Evolutionary conservation across 2,329 filamentous ascomycete species (phyloP), one percentile per base, ranked within the genome.

Genomic region (Monascus ruber): DNA sequence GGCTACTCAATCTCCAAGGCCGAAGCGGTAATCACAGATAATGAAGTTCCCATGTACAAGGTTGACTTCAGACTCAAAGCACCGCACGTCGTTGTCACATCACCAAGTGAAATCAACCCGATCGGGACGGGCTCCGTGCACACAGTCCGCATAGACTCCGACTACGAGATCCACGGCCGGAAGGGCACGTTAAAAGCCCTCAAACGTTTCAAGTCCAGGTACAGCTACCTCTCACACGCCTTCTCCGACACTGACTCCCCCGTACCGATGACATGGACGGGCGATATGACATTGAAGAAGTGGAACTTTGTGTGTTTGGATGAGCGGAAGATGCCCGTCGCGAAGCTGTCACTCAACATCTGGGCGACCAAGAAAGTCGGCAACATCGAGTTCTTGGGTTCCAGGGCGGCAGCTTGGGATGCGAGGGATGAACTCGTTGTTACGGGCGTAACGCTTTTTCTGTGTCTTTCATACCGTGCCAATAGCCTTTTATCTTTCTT

Each of bases 281-380:
- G 52, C 26, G 42, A 47, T 26, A 43, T 38, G 6, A 44, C 46
- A 7, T 50, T 55, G 32, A 56, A 51, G 39, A 50, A 35, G 5
- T 59, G 55, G 54, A 52, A 59, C 39, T 59, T 58, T 43, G 35
- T 59, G 33, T 58, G 53, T 32, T 38, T 52, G 3, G 52, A 57
- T 35, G 53, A 56, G 33, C 36, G 52, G 2, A 43, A 54, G 37
- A 41, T 48, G 33, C 52, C 56, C 10, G 46, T 59, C 11, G 55
- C 56, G 7, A 50, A 47, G 36, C 54, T 53, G 38, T 43, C 46
- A 9, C 45, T 47, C 6, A 51, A 52, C 24, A 24, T 47, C 5
- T 56, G 52, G 53, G 47, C 36, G 2, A 0, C 55, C 27, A 52
- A 47, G 34, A 54, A 54, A 27, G 17, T 55, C 6, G 56, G 49